Base-by-base conservation (phyloP, 2,329 filamentous ascomycete species). In the Colletotrichum noveboracense region DNA sequence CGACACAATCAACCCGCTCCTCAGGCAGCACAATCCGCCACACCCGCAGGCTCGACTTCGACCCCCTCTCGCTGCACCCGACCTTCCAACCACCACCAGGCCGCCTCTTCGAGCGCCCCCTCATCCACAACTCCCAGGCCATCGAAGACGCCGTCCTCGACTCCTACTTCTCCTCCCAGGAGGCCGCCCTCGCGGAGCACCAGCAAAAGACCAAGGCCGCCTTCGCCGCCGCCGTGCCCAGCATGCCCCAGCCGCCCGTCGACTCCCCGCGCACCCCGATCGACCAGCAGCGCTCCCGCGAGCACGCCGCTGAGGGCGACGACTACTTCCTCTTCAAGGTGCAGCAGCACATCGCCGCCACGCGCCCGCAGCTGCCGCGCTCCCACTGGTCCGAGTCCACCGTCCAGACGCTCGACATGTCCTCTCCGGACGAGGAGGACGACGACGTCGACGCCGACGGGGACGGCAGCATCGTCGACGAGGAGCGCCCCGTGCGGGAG, bases 381-480 rank as follows among this genome's bases (percentile, higher is more conserved):
- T 87, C 85, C 24, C 83, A 82, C 71, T 87, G 86, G 86, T 87
- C 86, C 52, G 85, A 86, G 69, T 87, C 86, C 9, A 87, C 86
- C 34, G 83, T 86, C 28, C 65, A 74, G 43, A 75, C 75, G 8
- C 66, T 73, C 61, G 71, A 75, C 67, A 62, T 75, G 56, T 67
- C 71, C 18, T 60, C 66, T 1, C 30, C 58, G 3, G 60, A 64
- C 7, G 79, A 80, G 43, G 78, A 80, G 26, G 77, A 76, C 24
- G 74, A 78, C 7, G 68, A 74, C 16, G 61, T 34, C 24, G 74
- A 77, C 28, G 69, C 73, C 21, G 74, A 71, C 6, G 74, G 74
- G 18, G 67, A 78, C 34, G 68, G 71, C 24, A 76, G 70, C 72
- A n/a, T 73, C 16, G 75, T 62, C 66, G 48, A 43, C 34, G 62